Conservation (phyloP, 768 basidiomycete species). For the Gelatoporia subvermispora region DNA sequence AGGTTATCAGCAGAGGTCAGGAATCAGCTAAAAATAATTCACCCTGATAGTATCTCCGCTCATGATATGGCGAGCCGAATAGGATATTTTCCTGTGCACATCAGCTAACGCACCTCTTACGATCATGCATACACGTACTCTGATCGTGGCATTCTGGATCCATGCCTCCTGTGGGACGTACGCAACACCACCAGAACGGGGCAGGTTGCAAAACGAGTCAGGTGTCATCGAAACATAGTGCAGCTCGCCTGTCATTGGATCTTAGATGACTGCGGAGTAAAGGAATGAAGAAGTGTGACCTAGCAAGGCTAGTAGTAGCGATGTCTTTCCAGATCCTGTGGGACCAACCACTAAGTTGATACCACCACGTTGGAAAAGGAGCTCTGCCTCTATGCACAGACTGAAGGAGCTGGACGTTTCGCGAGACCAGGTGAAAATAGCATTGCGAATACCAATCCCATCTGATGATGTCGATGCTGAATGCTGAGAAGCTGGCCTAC, state of each 20-base stretch:
- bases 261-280: background rate
- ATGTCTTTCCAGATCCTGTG: slow-evolving; percentile 58
- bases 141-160: slow-evolving; percentile 43
- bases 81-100: slow-evolving; percentile 59
- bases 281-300: slow-evolving; percentile 7
- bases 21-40: background rate
- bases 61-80: slow-evolving; percentile 43
- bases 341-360: slow-evolving; percentile 60
- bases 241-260: slow-evolving; percentile 33
- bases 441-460: slow-evolving; percentile 50
- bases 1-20: background rate
- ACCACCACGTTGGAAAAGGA: slow-evolving; percentile 47
- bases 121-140: slow-evolving; percentile 14
- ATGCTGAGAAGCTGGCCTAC: slow-evolving; percentile 11
- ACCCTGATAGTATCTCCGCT: slow-evolving; percentile 41
- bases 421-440: slow-evolving; percentile 53
- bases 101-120: slow-evolving; percentile 32
- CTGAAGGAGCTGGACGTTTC: slow-evolving; percentile 37
- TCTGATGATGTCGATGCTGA: slow-evolving; percentile 12
- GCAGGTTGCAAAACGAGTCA: slow-evolving; percentile 37
- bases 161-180: slow-evolving; percentile 47
- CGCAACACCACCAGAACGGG: slow-evolving; percentile 39
- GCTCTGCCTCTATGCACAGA: slow-evolving; percentile 47
- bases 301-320: slow-evolving; percentile 58
- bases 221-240: slow-evolving; percentile 40